A percentile compares a stretch with the other conserved stretches of the same genome.
Evolutionary conservation across 2,329 filamentous ascomycete genomes (phyloP).

Genomic region (Nigrospora osmanthi): DNA sequence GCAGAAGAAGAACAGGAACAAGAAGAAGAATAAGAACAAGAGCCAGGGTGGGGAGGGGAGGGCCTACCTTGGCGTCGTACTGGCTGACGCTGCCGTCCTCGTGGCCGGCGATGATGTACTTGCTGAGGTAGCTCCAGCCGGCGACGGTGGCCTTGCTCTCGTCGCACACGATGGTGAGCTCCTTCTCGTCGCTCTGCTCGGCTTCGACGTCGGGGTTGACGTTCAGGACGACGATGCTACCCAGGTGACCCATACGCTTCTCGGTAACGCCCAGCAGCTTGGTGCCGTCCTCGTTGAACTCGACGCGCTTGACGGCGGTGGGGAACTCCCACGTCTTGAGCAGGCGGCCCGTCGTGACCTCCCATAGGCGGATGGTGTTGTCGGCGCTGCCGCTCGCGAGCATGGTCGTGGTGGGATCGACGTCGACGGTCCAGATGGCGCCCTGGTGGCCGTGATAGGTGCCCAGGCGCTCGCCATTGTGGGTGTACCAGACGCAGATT

Average conservation of each 20-base stretch:
- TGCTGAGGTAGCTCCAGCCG: slow-evolving; percentile 88
- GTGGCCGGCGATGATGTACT: slow-evolving; percentile 96
- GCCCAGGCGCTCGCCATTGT: slow-evolving; percentile 95
- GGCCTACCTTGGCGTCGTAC: slow-evolving; percentile 77
- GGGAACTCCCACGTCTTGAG: slow-evolving; percentile 98
- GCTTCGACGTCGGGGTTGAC: slow-evolving; percentile 77
- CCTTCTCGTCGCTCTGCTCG: slow-evolving; percentile 77
- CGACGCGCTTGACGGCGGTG: slow-evolving; percentile 94
- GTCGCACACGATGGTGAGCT: slow-evolving; percentile 82
- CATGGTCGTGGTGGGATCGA: slow-evolving; percentile 84
- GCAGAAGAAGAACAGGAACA: background rate
- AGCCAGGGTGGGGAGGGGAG: background rate
- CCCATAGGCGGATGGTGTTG: slow-evolving; percentile 97
- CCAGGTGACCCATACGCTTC: slow-evolving; percentile 95
- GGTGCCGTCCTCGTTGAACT: slow-evolving; percentile 91
- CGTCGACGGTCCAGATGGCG: slow-evolving; percentile 97
- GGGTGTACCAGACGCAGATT: slow-evolving; percentile 93
- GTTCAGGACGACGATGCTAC: slow-evolving; percentile 88
- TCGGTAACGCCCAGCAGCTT: slow-evolving; percentile 91
- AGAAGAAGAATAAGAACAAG: background rate
- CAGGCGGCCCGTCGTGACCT: slow-evolving; percentile 84
- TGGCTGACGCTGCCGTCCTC: slow-evolving; percentile 89
- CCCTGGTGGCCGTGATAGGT: slow-evolving; percentile 96
- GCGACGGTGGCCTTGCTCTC: slow-evolving; percentile 96
- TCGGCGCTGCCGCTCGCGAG: slow-evolving; percentile 94